These are phyloP conservation scores for Puccinia novopanici DNA, from an alignment of 1,284 basidiomycete species.

Conservation along the genomic window DNA sequence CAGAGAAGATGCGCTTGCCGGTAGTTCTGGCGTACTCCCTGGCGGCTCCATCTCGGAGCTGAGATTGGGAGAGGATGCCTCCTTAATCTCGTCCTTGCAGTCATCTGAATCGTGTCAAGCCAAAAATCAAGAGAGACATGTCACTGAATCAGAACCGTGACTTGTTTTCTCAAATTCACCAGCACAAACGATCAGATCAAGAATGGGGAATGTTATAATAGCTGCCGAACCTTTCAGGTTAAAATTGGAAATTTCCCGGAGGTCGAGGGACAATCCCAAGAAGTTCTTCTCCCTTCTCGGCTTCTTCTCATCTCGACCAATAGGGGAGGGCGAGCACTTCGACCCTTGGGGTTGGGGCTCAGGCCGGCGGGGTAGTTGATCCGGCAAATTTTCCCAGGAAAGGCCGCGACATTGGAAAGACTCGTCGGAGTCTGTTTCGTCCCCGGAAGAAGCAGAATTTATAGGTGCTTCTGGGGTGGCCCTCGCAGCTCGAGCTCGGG, in stretches of 20 bases:
- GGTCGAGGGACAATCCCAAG: not conserved
- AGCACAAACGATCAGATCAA: not conserved
- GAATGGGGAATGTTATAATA: not conserved
- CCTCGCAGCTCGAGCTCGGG: not conserved
- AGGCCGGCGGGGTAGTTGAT: not conserved
- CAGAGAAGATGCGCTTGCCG: no score
- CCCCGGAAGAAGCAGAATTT: not conserved
- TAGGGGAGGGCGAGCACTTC: no score
- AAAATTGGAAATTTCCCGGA: not conserved
- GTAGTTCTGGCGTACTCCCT: no score
- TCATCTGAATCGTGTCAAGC: no score
- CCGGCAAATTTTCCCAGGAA: not conserved
- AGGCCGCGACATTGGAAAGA: not conserved
- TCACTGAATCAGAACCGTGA: no score
- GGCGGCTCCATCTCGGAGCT: no score
- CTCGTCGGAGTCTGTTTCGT: not conserved
- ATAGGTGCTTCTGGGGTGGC: not conserved
- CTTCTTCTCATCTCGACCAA: not conserved
- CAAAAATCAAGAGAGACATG: no score
- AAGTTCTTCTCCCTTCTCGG: not conserved
- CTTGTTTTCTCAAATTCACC: no score
- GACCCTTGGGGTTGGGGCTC: not conserved
- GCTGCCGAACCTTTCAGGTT: not conserved
- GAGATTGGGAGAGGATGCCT: no score
- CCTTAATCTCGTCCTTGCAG: no score